These are phyloP conservation scores for Zizania latifolia DNA, from an alignment of 176 grass and related monocot genomes.

Conservation along the genomic window DNA sequence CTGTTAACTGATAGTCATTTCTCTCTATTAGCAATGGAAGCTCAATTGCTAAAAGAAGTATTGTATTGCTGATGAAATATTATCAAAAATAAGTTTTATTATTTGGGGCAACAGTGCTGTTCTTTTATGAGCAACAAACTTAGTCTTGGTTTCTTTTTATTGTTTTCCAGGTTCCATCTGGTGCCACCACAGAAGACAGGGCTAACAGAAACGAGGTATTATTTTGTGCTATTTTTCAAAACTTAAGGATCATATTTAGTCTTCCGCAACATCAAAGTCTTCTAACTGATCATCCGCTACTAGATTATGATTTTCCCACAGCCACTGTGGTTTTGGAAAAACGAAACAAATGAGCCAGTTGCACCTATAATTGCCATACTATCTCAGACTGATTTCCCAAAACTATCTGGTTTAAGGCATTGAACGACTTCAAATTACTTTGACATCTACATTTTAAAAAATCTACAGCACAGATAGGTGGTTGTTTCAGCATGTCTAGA, in stretches of 20 bases:
- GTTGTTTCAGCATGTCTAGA: not conserved
- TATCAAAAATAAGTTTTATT: not conserved
- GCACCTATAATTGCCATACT: not conserved
- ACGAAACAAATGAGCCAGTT: not conserved
- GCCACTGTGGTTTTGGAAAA: not conserved
- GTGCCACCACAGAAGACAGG: conserved; percentile 48
- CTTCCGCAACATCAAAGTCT: not conserved
- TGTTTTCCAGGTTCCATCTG: conserved; percentile 80
- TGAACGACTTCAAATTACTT: not conserved
- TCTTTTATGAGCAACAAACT: conserved; percentile 5
- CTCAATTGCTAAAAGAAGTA: not conserved
- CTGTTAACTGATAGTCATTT: conserved; percentile 1
- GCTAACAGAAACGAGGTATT: conserved; percentile 49
- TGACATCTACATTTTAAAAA: not conserved
- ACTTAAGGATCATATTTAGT: not conserved
- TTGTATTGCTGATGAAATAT: not conserved
- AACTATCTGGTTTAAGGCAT: not conserved
- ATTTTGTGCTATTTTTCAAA: not conserved
- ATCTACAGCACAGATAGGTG: not conserved
- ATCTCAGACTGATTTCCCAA: not conserved
- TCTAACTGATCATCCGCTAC: not conserved
- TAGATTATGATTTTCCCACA: not conserved
- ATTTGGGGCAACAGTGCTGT: not conserved
- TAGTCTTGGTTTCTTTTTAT: conserved; percentile 19
- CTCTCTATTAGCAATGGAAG: conserved; percentile 1